Base-by-base conservation (phyloP, 2,329 filamentous ascomycete species). In the Neospermospora avenae region DNA sequence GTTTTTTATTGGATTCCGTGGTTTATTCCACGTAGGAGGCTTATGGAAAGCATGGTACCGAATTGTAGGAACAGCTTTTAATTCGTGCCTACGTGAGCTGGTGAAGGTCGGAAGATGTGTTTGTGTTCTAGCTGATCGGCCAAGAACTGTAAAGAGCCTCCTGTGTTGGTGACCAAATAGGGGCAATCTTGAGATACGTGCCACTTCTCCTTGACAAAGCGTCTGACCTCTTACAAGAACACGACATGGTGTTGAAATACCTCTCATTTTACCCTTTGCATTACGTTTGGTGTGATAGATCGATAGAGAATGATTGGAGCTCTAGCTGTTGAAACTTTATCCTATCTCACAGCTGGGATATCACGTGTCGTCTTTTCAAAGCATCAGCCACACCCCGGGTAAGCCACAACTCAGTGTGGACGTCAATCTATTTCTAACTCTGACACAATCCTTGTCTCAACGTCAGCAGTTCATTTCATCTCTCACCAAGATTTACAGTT, bases 371-470 rank as follows among this genome's bases (percentile, higher is more conserved):
- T 10, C 18, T 7, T 0, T 45, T 31, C 11, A 6, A 31, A 31
- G 28, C 28, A 6, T 10, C 28, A 31, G 28, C n/a, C 34, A 31
- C 16, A 22, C n/a, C 41, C n/a, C 24, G 2, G 16, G 13, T n/a
- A n/a, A 54, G 35, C 35, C 35, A 54, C 35, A 55, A 39, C 53
- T 22, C 28, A 55, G 35, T 25, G 7, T 44, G 24, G 53, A 44
- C 39, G 53, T 42, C 45, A 59, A 62, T 64, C 51, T 65, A 66
- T 57, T 53, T 66, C 64, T 66, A 61, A 67, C 65, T 59, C 45
- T 16, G 45, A 35, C 31, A 6, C 28, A 31, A 31, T 10, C 10
- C 28, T 31, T 31, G n/a, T 31, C 28, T 31, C 48, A 62, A 61
- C 55, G 64, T 44, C 51, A 31, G 28, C 25, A 18, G 16, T 37